Base-by-base conservation (phyloP, 2,329 filamentous ascomycete species). In the Dryadomyces quercivorus region DNA sequence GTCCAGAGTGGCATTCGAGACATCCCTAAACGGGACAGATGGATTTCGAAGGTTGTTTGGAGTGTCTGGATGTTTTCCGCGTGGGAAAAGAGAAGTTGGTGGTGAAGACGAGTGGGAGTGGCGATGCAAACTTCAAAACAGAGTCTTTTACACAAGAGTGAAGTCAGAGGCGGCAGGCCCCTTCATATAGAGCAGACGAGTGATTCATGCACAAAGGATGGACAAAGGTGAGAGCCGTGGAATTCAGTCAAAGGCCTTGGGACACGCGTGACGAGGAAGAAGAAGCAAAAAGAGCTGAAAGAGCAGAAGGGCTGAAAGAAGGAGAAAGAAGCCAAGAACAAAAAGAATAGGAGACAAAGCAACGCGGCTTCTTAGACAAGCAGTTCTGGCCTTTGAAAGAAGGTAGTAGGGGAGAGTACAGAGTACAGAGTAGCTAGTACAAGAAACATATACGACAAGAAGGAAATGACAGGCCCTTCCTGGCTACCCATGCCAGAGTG, bases 1-100 rank as follows among this genome's bases (percentile, higher is more conserved):
- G 66, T 66, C 36, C 36, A 40, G 36, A 40, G 36, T 62, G 66
- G 64, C 47, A 68, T 59, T 56, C 56, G 55, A 40, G 12, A 15
- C 20, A 40, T 49, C 8, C 16, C 22, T 31, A 40, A 8, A 40
- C 36, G 15, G 36, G 36, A 40, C 36, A 40, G 36, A 8, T 31
- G 26, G 8, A 31, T 31, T 31, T 31, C 26, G 8, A 31, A 31
- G 8, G 26, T 31, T 5, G 26, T 4, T 31, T 31, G 26, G 26
- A 31, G n/a, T 31, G 26, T 31, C 4, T 31, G 4, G 26, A 31
- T 31, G 26, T 31, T 31, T 31, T 31, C 26, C 26, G 26, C 26
- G 26, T 31, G 26, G 26, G 26, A 31, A 31, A 31, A 31, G 8
- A 31, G 26, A 31, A 31, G 26, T 8, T 8, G 26, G 4, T 4